Base-by-base conservation (phyloP, 768 basidiomycete species). In the Naganishia antarctica region DNA sequence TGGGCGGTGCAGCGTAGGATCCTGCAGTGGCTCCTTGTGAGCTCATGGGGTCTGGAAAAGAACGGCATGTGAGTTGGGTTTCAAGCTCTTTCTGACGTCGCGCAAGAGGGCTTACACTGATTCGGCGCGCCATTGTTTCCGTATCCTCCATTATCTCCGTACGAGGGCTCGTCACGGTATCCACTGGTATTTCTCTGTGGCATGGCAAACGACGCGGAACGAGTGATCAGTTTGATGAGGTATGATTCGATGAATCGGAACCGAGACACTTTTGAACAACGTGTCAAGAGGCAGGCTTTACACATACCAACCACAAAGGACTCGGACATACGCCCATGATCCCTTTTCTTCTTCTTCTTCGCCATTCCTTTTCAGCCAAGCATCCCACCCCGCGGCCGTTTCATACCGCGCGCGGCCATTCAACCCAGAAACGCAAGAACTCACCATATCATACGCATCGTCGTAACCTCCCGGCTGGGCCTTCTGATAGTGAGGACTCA, bases 131-230 rank as follows among this genome's bases (percentile, higher is more conserved):
- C 69, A 26, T 59, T n/a, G 45, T 66, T 61, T 26, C 68, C 68
- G 46, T 65, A 60, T 15, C 63, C 68, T 7, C 45, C 45, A 34
- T 48, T 61, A 45, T 68, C 61, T 18, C 66, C 65, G 23, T 50
- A 48, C 26, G 53, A 34, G 8, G 72, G 70, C 37, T 70, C 68
- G 64, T 72, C 71, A 43, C 66, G 66, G 60, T 71, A 70, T n/a
- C 73, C 71, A 4, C 68, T 68, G 8, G 49, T 63, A 31, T 63
- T 49, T 40, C 34, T 40, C 62, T 63, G 61, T 64, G 49, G 13
- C n/a, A 47, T 45, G 40, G 50, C 13, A 4, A 23, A 37, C 25
- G 46, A n/a, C n/a, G n/a, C n/a, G n/a, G n/a, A n/a, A n/a, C n/a
- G n/a, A n/a, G n/a, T n/a, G n/a, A n/a, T n/a, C n/a, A n/a, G n/a